phyloP scores from a whole-genome alignment of 345 rosid species.

The Linum trigynum region DNA sequence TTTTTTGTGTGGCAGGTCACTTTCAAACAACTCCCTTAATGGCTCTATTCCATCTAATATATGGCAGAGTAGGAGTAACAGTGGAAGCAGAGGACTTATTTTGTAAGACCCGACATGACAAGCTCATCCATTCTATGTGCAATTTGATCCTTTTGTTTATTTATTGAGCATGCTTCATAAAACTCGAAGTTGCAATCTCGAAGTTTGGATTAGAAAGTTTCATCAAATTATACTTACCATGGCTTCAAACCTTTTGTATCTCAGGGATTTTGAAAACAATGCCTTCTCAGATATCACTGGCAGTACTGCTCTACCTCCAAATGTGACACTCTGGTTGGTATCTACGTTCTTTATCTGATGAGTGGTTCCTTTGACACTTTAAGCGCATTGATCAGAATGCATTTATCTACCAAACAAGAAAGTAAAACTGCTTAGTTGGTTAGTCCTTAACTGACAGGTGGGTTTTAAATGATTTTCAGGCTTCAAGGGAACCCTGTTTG shows the following conservation, averaged over 20 bases:
- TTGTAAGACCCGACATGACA: constrained; percentile 45
- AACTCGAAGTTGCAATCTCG: not conserved
- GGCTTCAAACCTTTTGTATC: constrained; percentile 11
- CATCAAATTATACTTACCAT: not conserved
- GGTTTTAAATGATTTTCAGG: constrained; percentile 41
- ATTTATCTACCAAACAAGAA: not conserved
- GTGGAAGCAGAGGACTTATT: constrained; percentile 37
- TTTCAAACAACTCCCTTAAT: constrained; percentile 64
- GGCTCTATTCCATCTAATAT: constrained; percentile 60
- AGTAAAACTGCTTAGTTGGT: not conserved
- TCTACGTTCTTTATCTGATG: constrained; percentile 18
- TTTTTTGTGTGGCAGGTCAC: constrained; percentile 45
- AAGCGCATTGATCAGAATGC: not conserved
- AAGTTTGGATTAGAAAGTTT: constrained; percentile 1
- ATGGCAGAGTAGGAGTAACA: constrained; percentile 60
- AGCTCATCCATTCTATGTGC: not conserved
- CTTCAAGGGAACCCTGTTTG: constrained; percentile 83
- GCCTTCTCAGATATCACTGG: constrained; percentile 45
- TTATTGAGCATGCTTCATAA: not conserved
- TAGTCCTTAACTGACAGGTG: not conserved
- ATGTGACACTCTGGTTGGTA: constrained; percentile 69
- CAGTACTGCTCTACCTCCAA: constrained; percentile 47
- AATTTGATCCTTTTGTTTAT: constrained; percentile 2
- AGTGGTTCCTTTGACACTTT: constrained; percentile 3
- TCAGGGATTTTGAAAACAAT: constrained; percentile 84